These are phyloP conservation scores for Pythium grandisporangium DNA, from an alignment of 352 stramenopile genomes.

Conservation along the genomic window DNA sequence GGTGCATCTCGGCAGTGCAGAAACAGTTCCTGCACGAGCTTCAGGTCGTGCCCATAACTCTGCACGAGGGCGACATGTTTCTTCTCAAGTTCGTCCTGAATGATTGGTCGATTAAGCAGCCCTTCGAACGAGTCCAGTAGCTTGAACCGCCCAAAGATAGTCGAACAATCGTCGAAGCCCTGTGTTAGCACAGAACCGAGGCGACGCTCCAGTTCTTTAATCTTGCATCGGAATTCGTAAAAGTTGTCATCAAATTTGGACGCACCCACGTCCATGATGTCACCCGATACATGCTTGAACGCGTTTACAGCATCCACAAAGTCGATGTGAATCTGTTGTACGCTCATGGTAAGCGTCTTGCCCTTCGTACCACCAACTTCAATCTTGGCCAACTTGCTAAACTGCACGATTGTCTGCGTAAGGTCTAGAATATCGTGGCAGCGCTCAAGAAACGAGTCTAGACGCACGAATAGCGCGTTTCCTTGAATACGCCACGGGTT, in stretches of 20 bases:
- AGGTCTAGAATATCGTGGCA: slow-evolving; percentile 97
- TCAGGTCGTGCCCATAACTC: slow-evolving; percentile 94
- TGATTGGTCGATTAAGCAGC: slow-evolving; percentile 92
- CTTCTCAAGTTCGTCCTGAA: slow-evolving; percentile 96
- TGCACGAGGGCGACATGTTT: slow-evolving; percentile 96
- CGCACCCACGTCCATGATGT: slow-evolving; percentile 97
- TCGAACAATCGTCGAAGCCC: slow-evolving; percentile 96
- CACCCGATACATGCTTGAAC: slow-evolving; percentile 94
- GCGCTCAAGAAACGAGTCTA: slow-evolving; percentile 96
- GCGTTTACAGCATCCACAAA: slow-evolving; percentile 92
- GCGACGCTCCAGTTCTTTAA: slow-evolving; percentile 97
- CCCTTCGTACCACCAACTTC: slow-evolving; percentile 97
- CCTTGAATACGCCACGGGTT: slow-evolving; percentile 98
- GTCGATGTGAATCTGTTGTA: slow-evolving; percentile 94
- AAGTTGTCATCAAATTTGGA: slow-evolving; percentile 98
- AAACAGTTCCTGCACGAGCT: slow-evolving; percentile 96
- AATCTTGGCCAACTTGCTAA: slow-evolving; percentile 97
- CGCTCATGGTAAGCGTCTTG: slow-evolving; percentile 89
- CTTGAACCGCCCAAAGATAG: slow-evolving; percentile 97
- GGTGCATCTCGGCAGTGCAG: slow-evolving; percentile 89
- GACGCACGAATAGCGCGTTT: slow-evolving; percentile 94
- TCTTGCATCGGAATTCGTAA: slow-evolving; percentile 95
- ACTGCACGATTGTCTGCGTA: slow-evolving; percentile 97
- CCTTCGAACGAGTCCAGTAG: slow-evolving; percentile 96
- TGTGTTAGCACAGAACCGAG: slow-evolving; percentile 95